Percentiles rank a stretch among this genome's conserved stretches.
phyloP scores from a whole-genome alignment of 2,329 filamentous ascomycete genomes.

The Alternaria consortialis region DNA sequence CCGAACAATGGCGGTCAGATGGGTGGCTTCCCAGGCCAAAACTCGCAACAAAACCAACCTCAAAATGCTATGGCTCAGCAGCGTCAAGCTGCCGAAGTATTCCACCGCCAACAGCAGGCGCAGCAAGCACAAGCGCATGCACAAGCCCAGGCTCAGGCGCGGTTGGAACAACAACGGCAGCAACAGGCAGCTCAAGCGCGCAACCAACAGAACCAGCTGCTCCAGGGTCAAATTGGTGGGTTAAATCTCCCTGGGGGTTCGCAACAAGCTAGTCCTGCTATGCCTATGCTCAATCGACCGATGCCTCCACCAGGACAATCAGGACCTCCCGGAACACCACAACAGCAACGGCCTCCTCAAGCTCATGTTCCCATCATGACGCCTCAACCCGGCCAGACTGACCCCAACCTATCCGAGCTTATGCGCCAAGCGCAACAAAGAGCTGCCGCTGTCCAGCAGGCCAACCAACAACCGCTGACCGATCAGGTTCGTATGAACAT shows the following conservation, averaged over 20 bases:
- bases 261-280: constrained; percentile 57
- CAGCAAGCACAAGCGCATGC: constrained; percentile 32
- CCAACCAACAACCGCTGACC: constrained; percentile 39
- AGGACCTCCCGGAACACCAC: constrained; percentile 44
- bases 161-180: constrained; percentile 41
- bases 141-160: constrained; percentile 50
- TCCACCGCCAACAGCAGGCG: constrained; percentile 20
- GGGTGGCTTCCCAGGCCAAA: constrained; percentile 45
- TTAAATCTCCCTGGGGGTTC: constrained; percentile 54
- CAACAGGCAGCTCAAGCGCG: constrained; percentile 50
- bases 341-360: constrained; percentile 47
- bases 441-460: constrained; percentile 38
- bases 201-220: constrained; percentile 42
- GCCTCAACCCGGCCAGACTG: constrained; percentile 39
- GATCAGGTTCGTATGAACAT: constrained; percentile 44
- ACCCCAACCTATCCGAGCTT: constrained; percentile 42
- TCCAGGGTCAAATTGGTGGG: constrained; percentile 51
- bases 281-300: constrained; percentile 56
- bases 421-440: constrained; percentile 49
- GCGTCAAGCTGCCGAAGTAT: constrained; percentile 35
- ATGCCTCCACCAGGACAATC: constrained; percentile 58
- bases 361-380: constrained; percentile 49
- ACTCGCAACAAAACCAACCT: constrained; percentile 35
- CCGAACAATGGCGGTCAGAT: constrained; percentile 53
- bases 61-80: constrained; percentile 44